Percentiles rank a stretch among this genome's conserved stretches.
These are phyloP conservation scores for Botrytis fragariae DNA, from an alignment of 2,329 filamentous ascomycete genomes.

Conservation along the genomic window DNA sequence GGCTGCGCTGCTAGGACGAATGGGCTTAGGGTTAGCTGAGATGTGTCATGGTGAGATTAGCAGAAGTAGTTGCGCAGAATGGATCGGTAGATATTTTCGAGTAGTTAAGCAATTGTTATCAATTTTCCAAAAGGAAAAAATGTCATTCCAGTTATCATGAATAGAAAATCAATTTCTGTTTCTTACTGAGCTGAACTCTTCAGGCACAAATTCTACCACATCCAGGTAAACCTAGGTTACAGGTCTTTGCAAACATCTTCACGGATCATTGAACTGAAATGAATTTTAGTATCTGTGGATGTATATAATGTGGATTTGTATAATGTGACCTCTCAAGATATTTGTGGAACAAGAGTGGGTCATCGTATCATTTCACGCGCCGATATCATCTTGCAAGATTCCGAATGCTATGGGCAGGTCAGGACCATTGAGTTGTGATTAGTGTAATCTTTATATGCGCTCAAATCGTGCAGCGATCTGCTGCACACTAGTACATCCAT, in stretches of 20 bases:
- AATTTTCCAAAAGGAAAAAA: too few species aligned
- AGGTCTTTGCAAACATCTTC: neutral
- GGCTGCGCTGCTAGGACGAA: neutral
- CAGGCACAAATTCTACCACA: too few species aligned
- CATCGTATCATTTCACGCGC: neutral
- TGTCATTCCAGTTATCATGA: neutral
- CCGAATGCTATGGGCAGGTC: neutral
- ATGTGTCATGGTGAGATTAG: neutral
- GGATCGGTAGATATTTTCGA: neutral
- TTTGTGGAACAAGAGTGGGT: rapidly evolving
- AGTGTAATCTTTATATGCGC: neutral
- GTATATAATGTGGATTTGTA: too few species aligned
- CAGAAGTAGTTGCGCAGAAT: neutral
- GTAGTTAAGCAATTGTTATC: neutral
- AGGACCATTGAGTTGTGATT: neutral
- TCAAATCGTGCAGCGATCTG: neutral
- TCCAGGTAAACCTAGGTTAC: neutral
- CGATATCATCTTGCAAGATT: rapidly evolving
- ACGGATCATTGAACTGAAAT: neutral
- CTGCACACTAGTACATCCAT: neutral
- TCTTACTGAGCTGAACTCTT: neutral
- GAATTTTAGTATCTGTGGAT: neutral
- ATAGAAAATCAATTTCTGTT: neutral
- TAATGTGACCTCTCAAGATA: neutral
- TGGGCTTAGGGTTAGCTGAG: neutral